Evolutionary conservation across 1,139 yeast species (phyloP).

Genomic region (Sugiyamaella novakii): DNA sequence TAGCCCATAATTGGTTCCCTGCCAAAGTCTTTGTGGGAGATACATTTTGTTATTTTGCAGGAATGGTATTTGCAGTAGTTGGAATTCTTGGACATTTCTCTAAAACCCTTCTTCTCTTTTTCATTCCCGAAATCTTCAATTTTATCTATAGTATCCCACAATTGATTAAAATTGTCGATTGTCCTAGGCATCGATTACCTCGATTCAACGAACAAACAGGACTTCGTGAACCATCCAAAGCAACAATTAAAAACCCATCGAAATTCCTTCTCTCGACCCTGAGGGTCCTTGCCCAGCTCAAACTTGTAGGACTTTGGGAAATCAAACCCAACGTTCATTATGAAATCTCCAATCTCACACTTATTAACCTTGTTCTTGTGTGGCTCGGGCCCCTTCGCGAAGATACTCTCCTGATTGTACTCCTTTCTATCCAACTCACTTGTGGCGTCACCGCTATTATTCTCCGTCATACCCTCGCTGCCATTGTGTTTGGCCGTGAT

Average conservation of each 20-base stretch:
- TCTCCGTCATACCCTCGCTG: conserved; percentile 82
- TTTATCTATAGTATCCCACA: conserved; percentile 91
- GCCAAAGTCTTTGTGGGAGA: conserved; percentile 95
- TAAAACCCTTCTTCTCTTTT: conserved; percentile 81
- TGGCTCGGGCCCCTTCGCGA: conserved; percentile 91
- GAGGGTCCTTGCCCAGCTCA: conserved; percentile 47
- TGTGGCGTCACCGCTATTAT: conserved; percentile 69
- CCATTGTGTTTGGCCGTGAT: conserved; percentile 86
- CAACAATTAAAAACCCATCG: conserved; percentile 42
- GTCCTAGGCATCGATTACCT: conserved; percentile 96
- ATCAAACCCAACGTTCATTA: conserved; percentile 33
- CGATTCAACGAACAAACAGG: conserved; percentile 68
- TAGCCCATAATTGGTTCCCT: conserved; percentile 86
- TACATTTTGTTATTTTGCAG: conserved; percentile 95
- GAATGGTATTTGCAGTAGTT: conserved; percentile 97
- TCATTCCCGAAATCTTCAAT: conserved; percentile 87
- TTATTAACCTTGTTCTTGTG: conserved; percentile 78
- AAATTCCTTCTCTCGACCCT: conserved; percentile 41
- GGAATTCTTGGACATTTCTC: conserved; percentile 97
- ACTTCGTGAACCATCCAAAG: conserved; percentile 72
- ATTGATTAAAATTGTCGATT: conserved; percentile 78
- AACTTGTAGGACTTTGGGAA: conserved; percentile 54
- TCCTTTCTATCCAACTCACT: conserved; percentile 62
- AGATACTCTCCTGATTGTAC: conserved; percentile 63
- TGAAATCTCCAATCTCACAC: conserved; percentile 77